Evolutionary conservation across 208 protist genomes (phyloP), one percentile per base, ranked within the genome.

Genomic region (Wallacemonas collosoma): DNA sequence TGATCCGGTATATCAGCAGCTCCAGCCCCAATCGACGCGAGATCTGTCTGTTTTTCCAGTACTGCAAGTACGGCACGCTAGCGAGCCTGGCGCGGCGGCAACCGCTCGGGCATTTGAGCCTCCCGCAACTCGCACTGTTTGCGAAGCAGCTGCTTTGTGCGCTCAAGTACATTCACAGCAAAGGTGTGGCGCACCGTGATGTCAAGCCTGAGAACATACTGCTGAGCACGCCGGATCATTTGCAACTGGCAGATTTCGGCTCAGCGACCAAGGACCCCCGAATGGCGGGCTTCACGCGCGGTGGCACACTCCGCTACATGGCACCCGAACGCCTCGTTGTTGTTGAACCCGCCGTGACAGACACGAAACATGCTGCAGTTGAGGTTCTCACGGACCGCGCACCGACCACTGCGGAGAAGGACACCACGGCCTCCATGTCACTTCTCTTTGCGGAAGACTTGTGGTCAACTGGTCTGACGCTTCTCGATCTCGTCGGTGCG

Each of bases 141-240:
- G 75, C 80, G 8, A 56, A 63, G 41, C 83, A 86, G 57, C 35
- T 88, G 3, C 68, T 89, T 45, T 72, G 55, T n/a, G 87, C 75
- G 14, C 48, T 94, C 9, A 62, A 71, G 43, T 83, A 90, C 75
- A 51, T 94, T 14, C 87, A 94, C 71, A 36, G 44, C 55, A 61
- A 77, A n/a, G 80, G 81, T 6, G 68, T 92, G 1, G 82, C 98
- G 3, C 97, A 98, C 75, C 75, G 95, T 53, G 95, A 98, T 62
- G 73, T 98, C 43, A 98, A 98, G 78, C 96, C 97, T n/a, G 77
- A 71, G 36, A 99, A 99, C 69, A 80, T 98, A 15, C 79, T 99
- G 2, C 60, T 98, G 38, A 95, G 90, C 68, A 72, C 72, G 40
- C 69, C 67, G 9, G 44, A 75, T 6, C 81, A 85, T 53, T n/a